Evolutionary conservation across 768 basidiomycete genomes (phyloP), one percentile per base, ranked within the genome.

Genomic region (Mycena maculata): DNA sequence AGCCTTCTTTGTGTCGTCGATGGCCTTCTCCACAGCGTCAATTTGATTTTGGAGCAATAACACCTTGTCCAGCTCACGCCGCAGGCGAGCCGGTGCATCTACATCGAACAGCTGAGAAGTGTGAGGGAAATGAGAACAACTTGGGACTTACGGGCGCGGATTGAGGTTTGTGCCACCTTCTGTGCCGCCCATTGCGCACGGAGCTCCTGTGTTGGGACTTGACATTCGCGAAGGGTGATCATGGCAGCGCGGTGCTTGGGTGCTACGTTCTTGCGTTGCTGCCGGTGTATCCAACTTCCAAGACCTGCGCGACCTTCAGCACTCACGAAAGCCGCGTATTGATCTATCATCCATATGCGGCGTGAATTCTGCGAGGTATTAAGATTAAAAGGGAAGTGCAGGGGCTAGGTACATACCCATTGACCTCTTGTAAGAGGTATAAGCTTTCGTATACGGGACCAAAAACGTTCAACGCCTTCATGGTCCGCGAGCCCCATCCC

Each of bases 181-280:
- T 84, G 83, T 1, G 66, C 38, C 3, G 65, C 63, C 83, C 82
- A 83, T 50, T 83, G 73, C 11, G n/a, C n/a, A n/a, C n/a, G n/a
- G n/a, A n/a, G n/a, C n/a, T n/a, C n/a, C n/a, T n/a, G n/a, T n/a
- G n/a, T n/a, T n/a, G n/a, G n/a, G n/a, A n/a, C n/a, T n/a, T n/a
- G n/a, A n/a, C n/a, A n/a, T n/a, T n/a, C n/a, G n/a, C n/a, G n/a
- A n/a, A n/a, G n/a, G n/a, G n/a, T n/a, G n/a, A n/a, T n/a, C n/a
- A n/a, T n/a, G n/a, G n/a, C n/a, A n/a, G n/a, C n/a, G n/a, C n/a
- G n/a, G n/a, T n/a, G n/a, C n/a, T n/a, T n/a, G n/a, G n/a, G n/a
- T n/a, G n/a, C n/a, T n/a, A n/a, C n/a, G n/a, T n/a, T n/a, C n/a
- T n/a, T n/a, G n/a, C n/a, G n/a, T 60, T 13, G 2, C 73, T 57